phyloP scores from a whole-genome alignment of 1,284 basidiomycete genomes.

The Sanguinoderma infundibulare region DNA sequence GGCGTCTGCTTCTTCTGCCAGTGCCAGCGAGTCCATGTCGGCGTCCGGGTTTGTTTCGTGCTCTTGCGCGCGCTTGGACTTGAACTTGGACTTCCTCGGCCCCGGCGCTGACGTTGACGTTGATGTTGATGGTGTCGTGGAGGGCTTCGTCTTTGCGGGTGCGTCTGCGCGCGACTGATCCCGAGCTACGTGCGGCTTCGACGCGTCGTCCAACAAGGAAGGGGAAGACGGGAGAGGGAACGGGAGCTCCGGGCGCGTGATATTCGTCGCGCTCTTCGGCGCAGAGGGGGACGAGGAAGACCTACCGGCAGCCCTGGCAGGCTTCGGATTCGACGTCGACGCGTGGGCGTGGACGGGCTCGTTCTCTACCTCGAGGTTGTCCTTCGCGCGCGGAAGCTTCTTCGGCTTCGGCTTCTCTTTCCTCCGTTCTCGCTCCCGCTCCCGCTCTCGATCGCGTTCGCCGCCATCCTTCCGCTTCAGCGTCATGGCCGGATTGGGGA shows the following conservation, averaged over 20 bases:
- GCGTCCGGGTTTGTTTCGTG: no score
- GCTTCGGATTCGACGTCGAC: background rate
- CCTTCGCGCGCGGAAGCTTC: constrained; percentile 11
- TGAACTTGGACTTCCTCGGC: background rate
- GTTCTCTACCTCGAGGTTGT: constrained; percentile 18
- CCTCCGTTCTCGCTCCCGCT: constrained; percentile 1
- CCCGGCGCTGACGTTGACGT: background rate
- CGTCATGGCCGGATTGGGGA: background rate
- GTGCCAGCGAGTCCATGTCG: no score
- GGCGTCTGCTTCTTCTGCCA: constrained; percentile 1
- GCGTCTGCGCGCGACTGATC: background rate
- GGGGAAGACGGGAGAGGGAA: background rate
- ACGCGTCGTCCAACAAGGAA: no score
- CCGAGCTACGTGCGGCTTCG: background rate
- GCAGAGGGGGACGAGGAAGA: background rate
- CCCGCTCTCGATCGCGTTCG: constrained; percentile 1
- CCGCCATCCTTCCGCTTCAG: constrained; percentile 12
- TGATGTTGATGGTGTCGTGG: background rate
- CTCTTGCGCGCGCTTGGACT: background rate
- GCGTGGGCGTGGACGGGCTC: constrained; percentile 7
- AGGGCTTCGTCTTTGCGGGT: background rate
- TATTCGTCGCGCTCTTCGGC: constrained; percentile 23
- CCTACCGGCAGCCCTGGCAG: background rate
- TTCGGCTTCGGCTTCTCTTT: constrained; percentile 16
- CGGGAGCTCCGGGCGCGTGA: constrained; percentile 2